phyloP scores from a whole-genome alignment of 2,329 filamentous ascomycete species.

The Venturia effusa region DNA sequence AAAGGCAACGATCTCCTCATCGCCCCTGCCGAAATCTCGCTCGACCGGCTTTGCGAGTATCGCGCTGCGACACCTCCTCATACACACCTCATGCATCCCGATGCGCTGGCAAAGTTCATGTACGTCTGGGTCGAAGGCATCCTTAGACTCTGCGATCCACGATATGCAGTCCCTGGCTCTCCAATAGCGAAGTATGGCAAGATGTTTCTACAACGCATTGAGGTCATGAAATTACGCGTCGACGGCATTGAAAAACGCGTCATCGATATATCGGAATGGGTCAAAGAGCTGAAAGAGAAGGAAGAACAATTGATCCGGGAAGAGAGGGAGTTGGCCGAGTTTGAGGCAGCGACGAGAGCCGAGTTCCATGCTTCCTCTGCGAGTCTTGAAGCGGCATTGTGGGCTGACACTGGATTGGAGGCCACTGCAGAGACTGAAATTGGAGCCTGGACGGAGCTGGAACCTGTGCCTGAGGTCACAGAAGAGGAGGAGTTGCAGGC shows the following conservation, averaged over 20 bases:
- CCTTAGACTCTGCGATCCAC: not conserved
- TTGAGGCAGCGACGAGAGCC: not conserved
- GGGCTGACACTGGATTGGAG: not conserved
- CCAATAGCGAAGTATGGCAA: not conserved
- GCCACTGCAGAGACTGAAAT: not conserved
- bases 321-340: not conserved
- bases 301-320: not conserved
- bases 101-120: constrained; percentile 4
- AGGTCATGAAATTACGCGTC: not conserved
- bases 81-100: constrained; percentile 2
- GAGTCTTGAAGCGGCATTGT: not conserved
- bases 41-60: not conserved
- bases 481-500: constrained; percentile 1
- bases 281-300: constrained; percentile 6
- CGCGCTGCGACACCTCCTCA: not conserved
- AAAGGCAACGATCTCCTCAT: not conserved
- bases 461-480: not conserved
- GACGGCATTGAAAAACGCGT: not conserved
- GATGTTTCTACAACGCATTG: not conserved
- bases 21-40: not conserved
- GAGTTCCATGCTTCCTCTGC: not conserved
- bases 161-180: not conserved
- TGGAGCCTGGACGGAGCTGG: not conserved
- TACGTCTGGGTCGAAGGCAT: constrained; percentile 3
- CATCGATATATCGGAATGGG: not conserved